phyloP scores from a whole-genome alignment of 345 rosid genomes.

The Arabidopsis thaliana region TAIR10.1 NC_003074.8:7794501-7795000 shows the following conservation, averaged over 20 bases:
- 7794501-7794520: no score
- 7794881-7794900: slow-evolving; percentile 33
- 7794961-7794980: slow-evolving; percentile 5
- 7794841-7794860: slow-evolving; percentile 13
- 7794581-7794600: no score
- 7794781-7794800: background rate
- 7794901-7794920: slow-evolving; percentile 22
- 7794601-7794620: no score
- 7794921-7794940: slow-evolving; percentile 15
- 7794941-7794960: slow-evolving; percentile 8
- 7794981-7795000: background rate
- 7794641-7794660: background rate
- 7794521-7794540: no score
- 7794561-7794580: no score
- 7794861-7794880: background rate
- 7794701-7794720: background rate
- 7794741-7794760: background rate
- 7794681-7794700: background rate
- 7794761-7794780: background rate
- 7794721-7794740: background rate
- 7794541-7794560: no score
- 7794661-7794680: background rate
- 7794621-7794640: no score
- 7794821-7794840: background rate
- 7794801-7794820: background rate